phyloP scores from a whole-genome alignment of 2,329 filamentous ascomycete genomes.

The Curvularia sp. region DNA sequence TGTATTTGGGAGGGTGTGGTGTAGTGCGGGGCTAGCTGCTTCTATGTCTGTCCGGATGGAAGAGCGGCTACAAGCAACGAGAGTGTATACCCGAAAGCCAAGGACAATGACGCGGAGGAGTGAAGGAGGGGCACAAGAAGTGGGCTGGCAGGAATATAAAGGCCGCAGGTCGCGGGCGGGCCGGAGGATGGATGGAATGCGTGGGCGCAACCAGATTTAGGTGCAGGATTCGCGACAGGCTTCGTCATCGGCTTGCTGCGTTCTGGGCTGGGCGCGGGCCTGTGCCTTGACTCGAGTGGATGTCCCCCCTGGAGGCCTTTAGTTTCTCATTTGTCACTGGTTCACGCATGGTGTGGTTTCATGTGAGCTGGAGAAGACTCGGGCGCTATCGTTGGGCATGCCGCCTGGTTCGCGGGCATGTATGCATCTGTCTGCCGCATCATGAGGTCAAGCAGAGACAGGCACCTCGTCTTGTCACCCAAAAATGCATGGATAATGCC shows the following conservation, averaged over 20 bases:
- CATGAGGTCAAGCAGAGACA: slow-evolving; percentile 3
- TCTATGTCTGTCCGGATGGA: slow-evolving; percentile 12
- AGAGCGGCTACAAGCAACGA: slow-evolving; percentile 6
- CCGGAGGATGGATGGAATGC: slow-evolving; percentile 20
- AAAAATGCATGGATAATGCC: slow-evolving; percentile 3
- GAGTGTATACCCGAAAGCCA: slow-evolving; percentile 7
- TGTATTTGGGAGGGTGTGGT: slow-evolving; percentile 19
- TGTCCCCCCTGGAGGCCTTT: slow-evolving; percentile 4
- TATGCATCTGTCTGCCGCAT: slow-evolving; percentile 2
- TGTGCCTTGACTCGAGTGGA: slow-evolving; percentile 23
- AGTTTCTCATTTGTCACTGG: slow-evolving; percentile 22
- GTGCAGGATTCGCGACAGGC: slow-evolving; percentile 23
- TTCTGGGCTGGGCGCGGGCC: slow-evolving; percentile 19
- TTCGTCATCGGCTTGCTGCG: slow-evolving; percentile 40
- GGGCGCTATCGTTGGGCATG: slow-evolving; percentile 30
- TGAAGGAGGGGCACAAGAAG: slow-evolving; percentile 14
- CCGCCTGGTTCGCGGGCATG: slow-evolving; percentile 1
- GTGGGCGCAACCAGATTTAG: slow-evolving; percentile 36
- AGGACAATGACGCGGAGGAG: slow-evolving; percentile 5
- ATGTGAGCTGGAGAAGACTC: slow-evolving; percentile 12
- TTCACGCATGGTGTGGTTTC: slow-evolving; percentile 6
- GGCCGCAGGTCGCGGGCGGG: slow-evolving; percentile 12
- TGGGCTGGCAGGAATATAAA: slow-evolving; percentile 26
- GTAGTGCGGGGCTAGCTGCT: slow-evolving; percentile 30
- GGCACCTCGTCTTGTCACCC: slow-evolving; percentile 9